phyloP scores from a whole-genome alignment of 2,329 filamentous ascomycete genomes.

The Ceratocystis lukuohia region DNA sequence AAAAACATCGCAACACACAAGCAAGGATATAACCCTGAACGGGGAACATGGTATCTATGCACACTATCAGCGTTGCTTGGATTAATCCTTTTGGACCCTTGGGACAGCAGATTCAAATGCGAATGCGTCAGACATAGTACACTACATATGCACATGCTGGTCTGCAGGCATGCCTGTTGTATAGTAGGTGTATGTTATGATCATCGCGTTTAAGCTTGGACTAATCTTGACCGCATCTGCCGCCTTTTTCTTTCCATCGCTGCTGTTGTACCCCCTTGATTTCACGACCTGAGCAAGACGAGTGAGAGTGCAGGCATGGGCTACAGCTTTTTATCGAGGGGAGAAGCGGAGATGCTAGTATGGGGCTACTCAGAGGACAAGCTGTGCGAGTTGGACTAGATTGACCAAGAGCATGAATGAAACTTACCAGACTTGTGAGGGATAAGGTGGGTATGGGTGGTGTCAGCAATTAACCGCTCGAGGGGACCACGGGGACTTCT shows the following conservation, averaged over 20 bases:
- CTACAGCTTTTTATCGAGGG: too few species aligned
- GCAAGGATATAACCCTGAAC: not conserved
- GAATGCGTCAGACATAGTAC: not conserved
- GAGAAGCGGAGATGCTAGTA: too few species aligned
- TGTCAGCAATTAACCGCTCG: too few species aligned
- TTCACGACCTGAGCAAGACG: too few species aligned
- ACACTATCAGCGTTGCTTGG: not conserved
- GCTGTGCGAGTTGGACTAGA: too few species aligned
- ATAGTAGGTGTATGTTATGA: not conserved
- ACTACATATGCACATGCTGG: not conserved
- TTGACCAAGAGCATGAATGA: too few species aligned
- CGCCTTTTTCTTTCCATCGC: not conserved
- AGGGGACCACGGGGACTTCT: too few species aligned
- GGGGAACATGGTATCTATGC: not conserved
- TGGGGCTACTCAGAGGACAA: too few species aligned
- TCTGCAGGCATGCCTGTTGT: not conserved
- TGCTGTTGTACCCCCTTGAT: not conserved
- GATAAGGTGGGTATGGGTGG: too few species aligned
- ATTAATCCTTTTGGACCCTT: not conserved
- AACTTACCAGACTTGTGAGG: too few species aligned
- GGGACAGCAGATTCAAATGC: not conserved
- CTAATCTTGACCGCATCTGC: constrained; percentile 6
- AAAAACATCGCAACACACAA: not conserved
- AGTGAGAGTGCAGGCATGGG: too few species aligned
- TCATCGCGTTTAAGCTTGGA: constrained; percentile 2